These are phyloP conservation scores for Candida cerambycidarum DNA, from an alignment of 805 yeast species.

Conservation along the genomic window DNA sequence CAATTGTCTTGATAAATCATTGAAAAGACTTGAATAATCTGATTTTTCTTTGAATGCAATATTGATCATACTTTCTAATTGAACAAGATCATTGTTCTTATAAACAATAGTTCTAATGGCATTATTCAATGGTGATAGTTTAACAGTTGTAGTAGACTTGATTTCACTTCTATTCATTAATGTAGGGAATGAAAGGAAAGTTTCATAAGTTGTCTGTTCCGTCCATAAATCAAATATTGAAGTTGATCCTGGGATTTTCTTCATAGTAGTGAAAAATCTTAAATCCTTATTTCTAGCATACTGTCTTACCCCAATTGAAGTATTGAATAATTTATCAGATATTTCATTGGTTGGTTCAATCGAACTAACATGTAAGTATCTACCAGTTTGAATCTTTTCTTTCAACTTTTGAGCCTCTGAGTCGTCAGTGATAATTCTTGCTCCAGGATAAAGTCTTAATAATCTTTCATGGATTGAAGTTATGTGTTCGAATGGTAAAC, in stretches of 20 bases:
- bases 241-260: constrained; percentile 71
- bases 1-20: constrained; percentile 66
- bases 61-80: constrained; percentile 60
- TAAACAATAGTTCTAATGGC: constrained; percentile 66
- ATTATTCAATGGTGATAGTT: constrained; percentile 80
- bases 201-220: constrained; percentile 79
- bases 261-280: constrained; percentile 64
- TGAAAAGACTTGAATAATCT: constrained; percentile 49
- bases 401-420: constrained; percentile 53
- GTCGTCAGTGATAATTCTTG: constrained; percentile 63
- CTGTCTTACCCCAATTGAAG: constrained; percentile 63
- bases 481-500: constrained; percentile 83
- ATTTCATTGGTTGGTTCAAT: constrained; percentile 68
- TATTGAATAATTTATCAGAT: constrained; percentile 43
- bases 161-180: constrained; percentile 83
- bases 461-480: constrained; percentile 78
- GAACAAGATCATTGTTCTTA: constrained; percentile 72
- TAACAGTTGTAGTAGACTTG: constrained; percentile 44
- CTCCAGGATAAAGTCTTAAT: constrained; percentile 76
- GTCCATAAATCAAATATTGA: constrained; percentile 81
- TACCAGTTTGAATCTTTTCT: constrained; percentile 62
- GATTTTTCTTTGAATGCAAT: constrained; percentile 53
- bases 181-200: constrained; percentile 78
- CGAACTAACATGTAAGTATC: constrained; percentile 66
- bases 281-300: constrained; percentile 75